phyloP scores from a whole-genome alignment of 768 basidiomycete species.

The Xerocomellus dryophilus region DNA sequence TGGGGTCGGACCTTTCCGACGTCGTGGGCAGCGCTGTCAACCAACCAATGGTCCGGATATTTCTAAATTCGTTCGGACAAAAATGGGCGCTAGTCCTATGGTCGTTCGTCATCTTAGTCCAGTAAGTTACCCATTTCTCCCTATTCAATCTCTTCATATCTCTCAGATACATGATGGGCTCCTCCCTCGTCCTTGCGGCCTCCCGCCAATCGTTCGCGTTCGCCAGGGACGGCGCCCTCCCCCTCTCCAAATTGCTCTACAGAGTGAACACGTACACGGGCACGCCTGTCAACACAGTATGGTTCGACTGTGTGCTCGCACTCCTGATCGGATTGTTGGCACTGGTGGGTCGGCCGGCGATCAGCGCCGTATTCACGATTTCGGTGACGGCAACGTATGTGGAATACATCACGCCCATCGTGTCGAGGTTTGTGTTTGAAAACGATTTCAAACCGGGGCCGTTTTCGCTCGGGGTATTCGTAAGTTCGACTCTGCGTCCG shows the following conservation, averaged over 20 bases:
- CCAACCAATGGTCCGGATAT: slow-evolving; percentile 45
- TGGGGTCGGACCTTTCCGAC: slow-evolving; percentile 46
- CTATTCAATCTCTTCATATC: neutral
- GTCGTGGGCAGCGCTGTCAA: slow-evolving; percentile 29
- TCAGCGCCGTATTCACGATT: slow-evolving; percentile 54
- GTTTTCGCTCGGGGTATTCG: slow-evolving; percentile 42
- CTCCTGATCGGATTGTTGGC: slow-evolving; percentile 49
- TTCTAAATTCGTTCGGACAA: slow-evolving; percentile 39
- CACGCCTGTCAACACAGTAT: slow-evolving; percentile 60
- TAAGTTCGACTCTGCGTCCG: slow-evolving; percentile 15
- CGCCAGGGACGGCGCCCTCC: slow-evolving; percentile 56
- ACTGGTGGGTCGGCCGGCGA: slow-evolving; percentile 51
- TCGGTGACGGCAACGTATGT: slow-evolving; percentile 43
- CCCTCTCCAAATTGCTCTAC: slow-evolving; percentile 51
- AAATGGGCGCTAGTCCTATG: slow-evolving; percentile 46
- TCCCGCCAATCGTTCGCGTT: slow-evolving; percentile 57
- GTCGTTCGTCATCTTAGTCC: slow-evolving; percentile 48
- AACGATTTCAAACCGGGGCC: slow-evolving; percentile 45
- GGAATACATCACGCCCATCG: slow-evolving; percentile 45
- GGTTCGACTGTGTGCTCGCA: slow-evolving; percentile 43
- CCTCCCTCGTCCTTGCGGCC: slow-evolving; percentile 40
- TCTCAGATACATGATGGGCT: slow-evolving; percentile 44
- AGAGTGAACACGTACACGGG: slow-evolving; percentile 47
- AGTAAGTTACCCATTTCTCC: slow-evolving; percentile 28
- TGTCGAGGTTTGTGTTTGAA: slow-evolving; percentile 44